Base-by-base conservation (phyloP, 192 early-diverging fungal species). In the Phycomyces blakesleeanus region DNA sequence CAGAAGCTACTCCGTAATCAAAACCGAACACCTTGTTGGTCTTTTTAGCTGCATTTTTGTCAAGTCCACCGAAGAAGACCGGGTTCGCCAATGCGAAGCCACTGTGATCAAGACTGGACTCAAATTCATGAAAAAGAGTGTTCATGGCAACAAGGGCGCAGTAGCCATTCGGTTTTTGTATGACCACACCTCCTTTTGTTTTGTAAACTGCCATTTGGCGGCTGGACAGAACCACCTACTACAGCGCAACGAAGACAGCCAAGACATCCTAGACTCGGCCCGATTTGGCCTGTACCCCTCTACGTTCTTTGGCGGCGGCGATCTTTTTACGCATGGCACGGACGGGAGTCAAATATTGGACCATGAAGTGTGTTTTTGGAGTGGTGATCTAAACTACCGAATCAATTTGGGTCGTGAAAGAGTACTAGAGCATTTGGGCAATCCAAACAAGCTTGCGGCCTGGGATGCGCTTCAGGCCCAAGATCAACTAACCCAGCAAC, bases 321-420 rank as follows among this genome's bases (percentile, higher is more conserved):
- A 79, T 24, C 68, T 78, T 0, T 95, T 89, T 65, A 79, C 76
- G 22, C 52, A 84, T 51, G 94, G 93, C 41, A 92, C 92, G 37
- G 94, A 98, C 66, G 96, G 96, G 16, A 78, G 82, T 21, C 70
- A 81, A 49, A 87, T 92, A 25, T 60, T 94, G 67, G 93, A 92
- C 62, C 89, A 92, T 57, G 85, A 85, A 26, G 67, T 82, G 25
- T 83, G 82, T 58, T 87, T 91, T 70, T 79, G 89, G 21, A 84
- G 86, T 16, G 95, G 95, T 12, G 97, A 98, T 72, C 79, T 97
- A 50, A 98, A 98, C 74, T 98, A 96, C 71, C 83, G 96, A 15
- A 89, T 97, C 57, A 84, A 91, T 38, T 70, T 85, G 50, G 34
- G 25, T 18, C 85, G 93, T 18, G 79, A 87, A 37, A 67, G 78